Evolutionary conservation across 2,329 filamentous ascomycete genomes (phyloP), one percentile per base, ranked within the genome.

Genomic region (Lecanosticta acicola): DNA sequence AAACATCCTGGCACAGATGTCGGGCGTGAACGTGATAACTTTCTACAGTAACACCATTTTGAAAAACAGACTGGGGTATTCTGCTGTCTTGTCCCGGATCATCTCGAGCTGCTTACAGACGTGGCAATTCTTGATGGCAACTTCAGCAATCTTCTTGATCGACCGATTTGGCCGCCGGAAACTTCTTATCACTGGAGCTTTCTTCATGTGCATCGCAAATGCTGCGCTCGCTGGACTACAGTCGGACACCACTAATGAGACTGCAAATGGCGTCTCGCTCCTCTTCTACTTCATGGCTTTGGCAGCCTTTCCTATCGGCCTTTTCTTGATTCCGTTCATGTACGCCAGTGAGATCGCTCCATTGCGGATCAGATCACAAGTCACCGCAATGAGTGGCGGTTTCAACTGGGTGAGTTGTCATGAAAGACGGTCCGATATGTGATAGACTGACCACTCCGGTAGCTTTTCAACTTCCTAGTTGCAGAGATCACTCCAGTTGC

Each of bases 381-480:
- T 60, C 3, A 62, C 61, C 4, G 61, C 59, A 2, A 59, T 65
- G 44, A 68, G 71, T 0, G 73, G 73, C 0, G 70, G 68, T 4
- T 71, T 70, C 4, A 80, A 80, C 63, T 80, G 77, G 77, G 24
- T 29, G 24, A 29, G 24, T 11, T 29, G 5, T 29, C 5, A 5
- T 29, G 5, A 11, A 5, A 29, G 7, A 7, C 24, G 11, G 11
- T 7, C 5, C 24, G 11, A 5, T 29, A 29, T 11, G 7, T 29
- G 24, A n/a, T 11, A 29, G 5, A 29, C 24, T 29, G 24, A 29
- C 24, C 11, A 29, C 11, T 29, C 11, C 24, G 7, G 5, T 11
- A 29, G 24, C 75, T 80, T 36, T 81, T 81, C 63, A 83, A 83
- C 18, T 63, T 60, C 37, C 37, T 59, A 11, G 47, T 59, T 13